Evolutionary conservation across 1,284 basidiomycete genomes (phyloP).

Genomic region (Puccinia hordei): DNA sequence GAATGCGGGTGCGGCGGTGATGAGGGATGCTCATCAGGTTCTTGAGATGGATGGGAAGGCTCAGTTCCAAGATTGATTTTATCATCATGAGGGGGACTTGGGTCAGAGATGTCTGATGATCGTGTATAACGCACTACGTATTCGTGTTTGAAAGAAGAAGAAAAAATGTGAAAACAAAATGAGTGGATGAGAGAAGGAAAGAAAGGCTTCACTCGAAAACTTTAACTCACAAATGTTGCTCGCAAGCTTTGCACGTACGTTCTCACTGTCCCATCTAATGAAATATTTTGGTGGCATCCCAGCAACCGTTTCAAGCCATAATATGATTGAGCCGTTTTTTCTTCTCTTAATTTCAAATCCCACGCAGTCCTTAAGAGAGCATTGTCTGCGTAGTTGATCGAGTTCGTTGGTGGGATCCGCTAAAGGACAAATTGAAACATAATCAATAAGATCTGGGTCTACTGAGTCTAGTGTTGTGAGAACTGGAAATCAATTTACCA

Average conservation of each 20-base stretch:
- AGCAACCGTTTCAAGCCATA: neutral
- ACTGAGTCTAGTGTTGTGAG: neutral
- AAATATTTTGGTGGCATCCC: neutral
- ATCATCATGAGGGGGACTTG: too few relatives aligned
- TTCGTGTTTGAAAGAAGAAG: too few relatives aligned
- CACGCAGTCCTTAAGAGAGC: neutral
- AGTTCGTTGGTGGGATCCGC: constrained; percentile 27
- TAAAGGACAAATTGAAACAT: neutral
- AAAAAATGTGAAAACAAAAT: too few relatives aligned
- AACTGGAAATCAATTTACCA: neutral
- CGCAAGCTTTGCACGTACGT: neutral
- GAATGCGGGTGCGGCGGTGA: too few relatives aligned
- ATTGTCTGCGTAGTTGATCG: neutral
- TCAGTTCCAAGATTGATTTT: too few relatives aligned
- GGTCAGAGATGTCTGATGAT: too few relatives aligned
- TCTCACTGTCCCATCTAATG: neutral
- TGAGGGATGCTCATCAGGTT: too few relatives aligned
- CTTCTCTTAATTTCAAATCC: neutral
- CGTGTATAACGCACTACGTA: too few relatives aligned
- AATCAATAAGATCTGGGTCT: neutral
- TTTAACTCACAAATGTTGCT: neutral
- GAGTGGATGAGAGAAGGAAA: too few relatives aligned
- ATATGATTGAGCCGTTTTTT: neutral
- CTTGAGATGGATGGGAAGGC: too few relatives aligned
- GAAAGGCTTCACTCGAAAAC: too few relatives aligned